Evolutionary conservation across 805 yeast genomes (phyloP), one percentile per base, ranked within the genome.

Genomic region (Teunomyces gatunensis): DNA sequence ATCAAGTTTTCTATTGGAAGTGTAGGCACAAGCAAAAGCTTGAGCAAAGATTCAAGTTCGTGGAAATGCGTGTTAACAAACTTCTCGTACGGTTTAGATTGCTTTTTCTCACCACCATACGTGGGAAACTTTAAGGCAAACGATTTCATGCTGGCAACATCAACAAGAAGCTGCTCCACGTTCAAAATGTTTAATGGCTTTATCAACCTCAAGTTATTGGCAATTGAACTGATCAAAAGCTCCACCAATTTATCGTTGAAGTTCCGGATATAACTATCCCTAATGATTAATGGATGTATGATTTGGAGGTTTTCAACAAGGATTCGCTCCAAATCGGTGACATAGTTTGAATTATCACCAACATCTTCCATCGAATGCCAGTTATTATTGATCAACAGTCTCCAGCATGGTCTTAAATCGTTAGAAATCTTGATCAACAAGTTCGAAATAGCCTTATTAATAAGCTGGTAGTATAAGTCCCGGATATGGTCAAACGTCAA

Each of bases 191-290:
- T 77, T n/a, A 73, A 65, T 0, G 96, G 96, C 46, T 80, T 83
- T 30, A 87, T 69, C 45, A 75, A 74, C 6, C 80, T 71, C 45
- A 90, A 77, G 47, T 78, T 80, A 25, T 76, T 69, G 44, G 84
- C 59, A 55, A 85, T 82, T 13, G 83, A 78, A 32, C 68, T 69
- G 6, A 83, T 69, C 1, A 87, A 66, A 32, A 76, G 58, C 47
- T 91, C 97, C 20, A 89, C 81, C 13, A 87, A 67, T 48, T 85
- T 83, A 57, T 89, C 96, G 60, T 89, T 78, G 41, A 88, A 78
- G 58, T 84, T 84, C 54, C 95, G 76, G 9, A 80, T 74, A 59
- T 86, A 90, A 13, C 86, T 70, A 20, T 83, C 89, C 55, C 94
- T 78, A 30, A 84, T 80, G 39, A 89, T 75, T 51, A 73, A 74